phyloP scores from a whole-genome alignment of 257 asterid genomes.

The Salvia miltiorrhiza region DNA sequence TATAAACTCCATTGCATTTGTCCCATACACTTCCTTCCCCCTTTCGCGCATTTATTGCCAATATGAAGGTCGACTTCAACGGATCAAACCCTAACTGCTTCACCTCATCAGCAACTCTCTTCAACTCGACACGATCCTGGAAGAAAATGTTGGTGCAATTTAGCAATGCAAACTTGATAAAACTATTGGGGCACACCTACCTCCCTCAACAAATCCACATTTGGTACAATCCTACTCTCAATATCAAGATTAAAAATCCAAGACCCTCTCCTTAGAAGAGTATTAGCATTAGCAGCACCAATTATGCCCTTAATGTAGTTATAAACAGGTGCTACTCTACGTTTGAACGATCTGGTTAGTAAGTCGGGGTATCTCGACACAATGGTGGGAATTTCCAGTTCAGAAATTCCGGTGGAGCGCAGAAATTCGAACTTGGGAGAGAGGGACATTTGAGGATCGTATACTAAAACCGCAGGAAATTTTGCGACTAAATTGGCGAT shows the following conservation, averaged over 20 bases:
- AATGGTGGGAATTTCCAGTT: not conserved
- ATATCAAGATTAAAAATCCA: slow-evolving; percentile 7
- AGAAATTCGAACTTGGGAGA: slow-evolving; percentile 25
- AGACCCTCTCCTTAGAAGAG: slow-evolving; percentile 11
- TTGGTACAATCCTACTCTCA: slow-evolving; percentile 5
- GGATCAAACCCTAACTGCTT: slow-evolving; percentile 23
- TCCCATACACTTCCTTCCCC: slow-evolving; percentile 17
- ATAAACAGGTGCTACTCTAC: slow-evolving; percentile 9
- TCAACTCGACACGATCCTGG: slow-evolving; percentile 3
- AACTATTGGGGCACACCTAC: slow-evolving; percentile 13
- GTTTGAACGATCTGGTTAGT: slow-evolving; percentile 12
- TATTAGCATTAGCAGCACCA: slow-evolving; percentile 11
- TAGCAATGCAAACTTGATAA: not conserved
- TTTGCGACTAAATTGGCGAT: slow-evolving; percentile 11
- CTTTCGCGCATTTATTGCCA: slow-evolving; percentile 10
- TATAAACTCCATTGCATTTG: slow-evolving; percentile 4
- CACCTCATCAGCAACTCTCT: slow-evolving; percentile 15
- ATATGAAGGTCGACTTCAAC: slow-evolving; percentile 12
- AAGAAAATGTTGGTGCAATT: not conserved
- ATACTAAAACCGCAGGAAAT: slow-evolving; percentile 2
- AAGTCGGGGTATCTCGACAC: slow-evolving; percentile 1
- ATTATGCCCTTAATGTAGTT: slow-evolving; percentile 15
- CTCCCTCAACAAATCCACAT: slow-evolving; percentile 24
- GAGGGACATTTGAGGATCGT: slow-evolving; percentile 20
- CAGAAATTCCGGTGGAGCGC: slow-evolving; percentile 12